phyloP scores from a whole-genome alignment of 2,329 filamentous ascomycete genomes.

The Diaporthe aspalathi region DNA sequence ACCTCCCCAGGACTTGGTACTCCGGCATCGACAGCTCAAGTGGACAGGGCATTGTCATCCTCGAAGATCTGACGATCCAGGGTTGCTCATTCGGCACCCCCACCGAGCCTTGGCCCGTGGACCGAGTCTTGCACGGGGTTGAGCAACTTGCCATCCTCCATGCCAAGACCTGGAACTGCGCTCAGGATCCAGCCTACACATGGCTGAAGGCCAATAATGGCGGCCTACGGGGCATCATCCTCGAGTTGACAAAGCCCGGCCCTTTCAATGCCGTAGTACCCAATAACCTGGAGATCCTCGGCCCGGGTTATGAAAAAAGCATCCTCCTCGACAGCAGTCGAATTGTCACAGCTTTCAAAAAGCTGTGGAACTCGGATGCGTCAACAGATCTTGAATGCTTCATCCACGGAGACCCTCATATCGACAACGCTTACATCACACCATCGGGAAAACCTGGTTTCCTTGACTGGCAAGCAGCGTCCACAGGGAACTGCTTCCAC shows the following conservation, averaged over 20 bases:
- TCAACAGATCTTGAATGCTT: neutral
- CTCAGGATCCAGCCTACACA: neutral
- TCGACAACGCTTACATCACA: neutral
- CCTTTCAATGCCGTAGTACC: constrained; percentile 12
- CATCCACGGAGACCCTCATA: neutral
- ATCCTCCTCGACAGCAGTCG: neutral
- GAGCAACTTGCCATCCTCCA: constrained; percentile 4
- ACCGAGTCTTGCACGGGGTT: constrained; percentile 1
- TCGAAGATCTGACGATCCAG: neutral
- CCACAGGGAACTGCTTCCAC: neutral
- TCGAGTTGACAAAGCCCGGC: constrained; percentile 1
- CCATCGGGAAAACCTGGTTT: neutral
- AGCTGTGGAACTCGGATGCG: neutral
- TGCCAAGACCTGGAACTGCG: neutral
- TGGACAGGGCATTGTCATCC: constrained; percentile 7
- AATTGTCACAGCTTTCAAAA: neutral
- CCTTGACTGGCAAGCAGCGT: constrained; percentile 3
- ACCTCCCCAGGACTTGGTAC: neutral
- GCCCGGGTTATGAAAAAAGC: neutral
- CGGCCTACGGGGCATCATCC: constrained; percentile 2
- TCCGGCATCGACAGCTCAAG: constrained; percentile 3
- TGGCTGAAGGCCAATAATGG: neutral
- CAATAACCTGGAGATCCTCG: neutral
- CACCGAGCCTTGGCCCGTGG: neutral
- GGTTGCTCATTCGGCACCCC: constrained; percentile 15